Evolutionary conservation across 2,329 filamentous ascomycete genomes (phyloP).

Genomic region (Phaeophleospora eucalypticola): DNA sequence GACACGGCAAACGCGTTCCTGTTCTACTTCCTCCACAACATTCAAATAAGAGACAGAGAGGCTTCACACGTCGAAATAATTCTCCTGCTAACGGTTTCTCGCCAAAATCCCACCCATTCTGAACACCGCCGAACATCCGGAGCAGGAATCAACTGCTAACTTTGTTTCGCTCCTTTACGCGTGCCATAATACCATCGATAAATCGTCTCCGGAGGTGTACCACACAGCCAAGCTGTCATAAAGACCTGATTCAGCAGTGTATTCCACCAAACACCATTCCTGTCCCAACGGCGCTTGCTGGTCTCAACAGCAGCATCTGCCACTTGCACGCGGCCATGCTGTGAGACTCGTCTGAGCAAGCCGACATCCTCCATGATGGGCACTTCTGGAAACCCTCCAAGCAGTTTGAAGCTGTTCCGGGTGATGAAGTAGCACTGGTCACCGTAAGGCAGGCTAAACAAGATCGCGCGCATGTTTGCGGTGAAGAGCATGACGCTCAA

Average conservation of each 20-base stretch:
- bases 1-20: too few species aligned
- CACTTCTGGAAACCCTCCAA: not conserved
- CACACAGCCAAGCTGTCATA: not conserved
- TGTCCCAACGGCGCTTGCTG: not conserved
- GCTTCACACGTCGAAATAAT: too few species aligned
- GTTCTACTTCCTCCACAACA: too few species aligned
- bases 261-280: not conserved
- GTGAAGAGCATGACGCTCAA: not conserved
- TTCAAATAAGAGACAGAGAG: too few species aligned
- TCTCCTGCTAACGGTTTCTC: too few species aligned
- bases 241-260: not conserved
- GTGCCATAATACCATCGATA: conserved; percentile 1
- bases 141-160: too few species aligned
- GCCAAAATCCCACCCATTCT: too few species aligned
- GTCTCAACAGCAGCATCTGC: not conserved
- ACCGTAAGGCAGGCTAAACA: not conserved
- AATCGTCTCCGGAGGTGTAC: not conserved
- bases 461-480: not conserved
- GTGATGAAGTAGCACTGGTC: conserved; percentile 1
- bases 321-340: not conserved
- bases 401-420: not conserved
- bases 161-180: not conserved
- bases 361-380: not conserved
- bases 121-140: too few species aligned
- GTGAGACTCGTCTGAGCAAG: not conserved